phyloP scores from a whole-genome alignment of 768 basidiomycete species.

The Mycena kentingensis region DNA sequence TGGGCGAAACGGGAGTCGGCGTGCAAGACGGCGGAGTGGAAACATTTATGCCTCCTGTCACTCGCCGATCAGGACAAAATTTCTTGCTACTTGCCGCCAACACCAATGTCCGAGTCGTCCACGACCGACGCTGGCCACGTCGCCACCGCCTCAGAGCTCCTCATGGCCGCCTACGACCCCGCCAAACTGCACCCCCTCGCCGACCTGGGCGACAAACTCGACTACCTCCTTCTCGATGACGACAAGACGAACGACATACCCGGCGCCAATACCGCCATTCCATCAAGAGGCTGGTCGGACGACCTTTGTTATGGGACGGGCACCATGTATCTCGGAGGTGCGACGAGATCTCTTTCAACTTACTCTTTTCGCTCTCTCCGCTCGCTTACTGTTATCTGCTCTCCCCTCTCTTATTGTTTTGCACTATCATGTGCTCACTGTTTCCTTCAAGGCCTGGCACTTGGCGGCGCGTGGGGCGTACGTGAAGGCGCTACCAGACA shows the following conservation, averaged over 20 bases:
- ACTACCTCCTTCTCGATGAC: constrained; percentile 94
- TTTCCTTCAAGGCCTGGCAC: constrained; percentile 79
- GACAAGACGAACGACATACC: constrained; percentile 92
- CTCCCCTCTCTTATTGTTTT: constrained; percentile 81
- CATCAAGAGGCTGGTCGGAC: constrained; percentile 97
- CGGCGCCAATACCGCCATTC: constrained; percentile 88
- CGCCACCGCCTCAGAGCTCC: constrained; percentile 84
- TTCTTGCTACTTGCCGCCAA: too few relatives aligned
- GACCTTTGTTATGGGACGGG: constrained; percentile 99
- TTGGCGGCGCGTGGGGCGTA: constrained; percentile 95
- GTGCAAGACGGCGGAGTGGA: too few relatives aligned
- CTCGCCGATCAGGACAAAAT: constrained; percentile 49
- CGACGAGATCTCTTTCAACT: constrained; percentile 67
- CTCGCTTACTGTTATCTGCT: constrained; percentile 64
- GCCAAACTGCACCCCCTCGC: constrained; percentile 93
- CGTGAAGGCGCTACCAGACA: constrained; percentile 91
- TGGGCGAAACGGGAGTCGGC: not conserved
- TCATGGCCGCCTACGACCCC: constrained; percentile 87
- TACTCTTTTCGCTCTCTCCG: constrained; percentile 54
- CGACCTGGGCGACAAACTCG: constrained; percentile 87
- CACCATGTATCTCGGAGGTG: constrained; percentile 97
- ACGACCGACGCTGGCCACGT: constrained; percentile 51
- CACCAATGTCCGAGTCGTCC: constrained; percentile 39
- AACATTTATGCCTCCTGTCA: too few relatives aligned
- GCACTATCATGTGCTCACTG: constrained; percentile 74